Conservation (phyloP, 192 early-diverging fungal genomes). For the Diversispora eburnea region DNA sequence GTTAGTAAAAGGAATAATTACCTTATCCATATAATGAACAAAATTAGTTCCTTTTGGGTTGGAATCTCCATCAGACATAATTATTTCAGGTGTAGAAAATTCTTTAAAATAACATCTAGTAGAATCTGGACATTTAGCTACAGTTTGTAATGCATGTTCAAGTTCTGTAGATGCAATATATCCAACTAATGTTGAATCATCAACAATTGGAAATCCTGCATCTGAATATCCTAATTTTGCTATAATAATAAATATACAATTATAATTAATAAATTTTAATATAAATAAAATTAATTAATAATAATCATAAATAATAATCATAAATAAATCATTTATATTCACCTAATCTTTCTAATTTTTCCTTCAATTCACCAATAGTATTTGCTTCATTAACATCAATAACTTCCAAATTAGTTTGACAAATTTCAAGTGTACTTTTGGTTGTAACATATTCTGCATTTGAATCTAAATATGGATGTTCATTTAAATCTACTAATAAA, state of each 20-base stretch:
- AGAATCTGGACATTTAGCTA: constrained; percentile 35
- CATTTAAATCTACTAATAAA: constrained; percentile 62
- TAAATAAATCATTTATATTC: not conserved
- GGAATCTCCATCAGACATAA: constrained; percentile 24
- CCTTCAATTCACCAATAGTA: constrained; percentile 51
- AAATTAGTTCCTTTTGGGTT: constrained; percentile 43
- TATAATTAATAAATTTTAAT: no score
- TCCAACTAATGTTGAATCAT: constrained; percentile 61
- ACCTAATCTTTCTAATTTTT: constrained; percentile 44
- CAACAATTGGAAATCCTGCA: constrained; percentile 75
- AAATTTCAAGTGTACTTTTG: constrained; percentile 57
- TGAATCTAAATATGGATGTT: constrained; percentile 73
- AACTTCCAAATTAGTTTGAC: constrained; percentile 59
- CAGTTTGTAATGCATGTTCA: constrained; percentile 47
- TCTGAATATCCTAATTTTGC: constrained; percentile 46
- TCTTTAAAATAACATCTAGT: constrained; percentile 49
- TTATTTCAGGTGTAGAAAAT: constrained; percentile 1
- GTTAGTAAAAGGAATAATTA: constrained; percentile 11
- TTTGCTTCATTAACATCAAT: constrained; percentile 64
- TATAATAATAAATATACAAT: not conserved
- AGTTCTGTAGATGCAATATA: constrained; percentile 67
- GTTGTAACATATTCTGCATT: constrained; percentile 69
- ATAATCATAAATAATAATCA: no score
- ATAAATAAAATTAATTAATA: no score
- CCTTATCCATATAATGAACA: constrained; percentile 52